Evolutionary conservation across 2,329 filamentous ascomycete species (phyloP).

Genomic region (Cladosporium cucumerinum): DNA sequence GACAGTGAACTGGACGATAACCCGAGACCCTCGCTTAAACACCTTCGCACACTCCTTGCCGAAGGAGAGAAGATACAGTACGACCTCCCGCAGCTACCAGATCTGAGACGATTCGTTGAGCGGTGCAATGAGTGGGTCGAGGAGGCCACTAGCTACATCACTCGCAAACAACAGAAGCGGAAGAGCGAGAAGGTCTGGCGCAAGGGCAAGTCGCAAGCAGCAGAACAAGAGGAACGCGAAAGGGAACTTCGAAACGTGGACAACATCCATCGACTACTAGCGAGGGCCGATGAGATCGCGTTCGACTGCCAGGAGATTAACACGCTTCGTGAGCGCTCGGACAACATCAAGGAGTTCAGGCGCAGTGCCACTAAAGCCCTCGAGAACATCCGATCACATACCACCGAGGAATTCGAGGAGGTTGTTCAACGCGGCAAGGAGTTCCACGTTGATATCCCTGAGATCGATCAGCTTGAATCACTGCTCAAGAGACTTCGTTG

Average conservation of each 20-base stretch:
- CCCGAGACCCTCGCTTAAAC: constrained; percentile 78
- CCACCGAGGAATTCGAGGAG: constrained; percentile 77
- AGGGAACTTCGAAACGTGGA: constrained; percentile 83
- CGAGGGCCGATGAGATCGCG: constrained; percentile 78
- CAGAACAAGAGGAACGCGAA: constrained; percentile 79
- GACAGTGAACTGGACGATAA: constrained; percentile 80
- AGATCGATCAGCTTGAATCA: constrained; percentile 76
- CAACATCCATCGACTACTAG: constrained; percentile 80
- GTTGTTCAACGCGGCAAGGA: constrained; percentile 83
- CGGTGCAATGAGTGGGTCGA: constrained; percentile 98
- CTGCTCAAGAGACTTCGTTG: constrained; percentile 83
- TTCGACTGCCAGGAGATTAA: constrained; percentile 92
- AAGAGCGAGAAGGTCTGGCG: constrained; percentile 91
- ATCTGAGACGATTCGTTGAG: constrained; percentile 85
- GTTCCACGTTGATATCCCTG: constrained; percentile 88
- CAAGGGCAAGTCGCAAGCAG: constrained; percentile 63
- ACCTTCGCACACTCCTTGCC: constrained; percentile 75
- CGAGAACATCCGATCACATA: constrained; percentile 60
- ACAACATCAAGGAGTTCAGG: constrained; percentile 82
- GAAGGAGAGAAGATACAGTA: constrained; percentile 97
- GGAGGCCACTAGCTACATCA: constrained; percentile 92
- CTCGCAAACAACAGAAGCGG: constrained; percentile 94
- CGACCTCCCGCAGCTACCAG: constrained; percentile 75
- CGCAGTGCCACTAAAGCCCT: constrained; percentile 69
- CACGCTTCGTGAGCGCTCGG: constrained; percentile 78